Conservation (phyloP, 1,284 basidiomycete genomes). For the Papiliotrema nemorosa region DNA sequence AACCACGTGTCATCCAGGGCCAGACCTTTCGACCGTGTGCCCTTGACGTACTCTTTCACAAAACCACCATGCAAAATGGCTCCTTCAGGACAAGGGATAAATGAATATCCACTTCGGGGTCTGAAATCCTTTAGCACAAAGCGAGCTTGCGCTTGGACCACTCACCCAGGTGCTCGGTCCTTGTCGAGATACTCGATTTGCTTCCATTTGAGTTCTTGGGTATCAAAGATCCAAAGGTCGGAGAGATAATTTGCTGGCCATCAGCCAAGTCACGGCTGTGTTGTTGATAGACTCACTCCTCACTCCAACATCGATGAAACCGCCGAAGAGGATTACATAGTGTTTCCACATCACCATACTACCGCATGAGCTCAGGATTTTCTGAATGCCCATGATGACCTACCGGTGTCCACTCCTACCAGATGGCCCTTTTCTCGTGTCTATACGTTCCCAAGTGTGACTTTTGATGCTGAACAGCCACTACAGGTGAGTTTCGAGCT, state of each 20-base stretch:
- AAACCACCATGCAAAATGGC: constrained; percentile 87
- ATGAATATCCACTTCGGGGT: constrained; percentile 81
- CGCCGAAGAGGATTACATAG: constrained; percentile 78
- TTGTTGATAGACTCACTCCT: constrained; percentile 54
- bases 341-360: constrained; percentile 92
- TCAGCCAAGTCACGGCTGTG: background rate
- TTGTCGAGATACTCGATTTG: constrained; percentile 70
- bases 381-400: constrained; percentile 9
- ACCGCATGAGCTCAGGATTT: background rate
- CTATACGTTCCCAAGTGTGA: constrained; percentile 84
- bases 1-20: constrained; percentile 92
- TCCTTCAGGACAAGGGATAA: constrained; percentile 75
- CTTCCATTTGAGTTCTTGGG: constrained; percentile 80
- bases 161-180: constrained; percentile 59
- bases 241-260: constrained; percentile 71
- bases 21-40: constrained; percentile 77
- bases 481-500: constrained; percentile 33
- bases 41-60: constrained; percentile 85
- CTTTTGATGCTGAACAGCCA: constrained; percentile 38
- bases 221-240: constrained; percentile 86
- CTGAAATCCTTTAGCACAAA: constrained; percentile 51
- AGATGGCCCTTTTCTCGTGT: constrained; percentile 75
- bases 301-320: constrained; percentile 77
- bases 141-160: background rate
- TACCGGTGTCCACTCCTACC: constrained; percentile 81